phyloP scores from a whole-genome alignment of 805 yeast species.

The Candida chauliodis region DNA sequence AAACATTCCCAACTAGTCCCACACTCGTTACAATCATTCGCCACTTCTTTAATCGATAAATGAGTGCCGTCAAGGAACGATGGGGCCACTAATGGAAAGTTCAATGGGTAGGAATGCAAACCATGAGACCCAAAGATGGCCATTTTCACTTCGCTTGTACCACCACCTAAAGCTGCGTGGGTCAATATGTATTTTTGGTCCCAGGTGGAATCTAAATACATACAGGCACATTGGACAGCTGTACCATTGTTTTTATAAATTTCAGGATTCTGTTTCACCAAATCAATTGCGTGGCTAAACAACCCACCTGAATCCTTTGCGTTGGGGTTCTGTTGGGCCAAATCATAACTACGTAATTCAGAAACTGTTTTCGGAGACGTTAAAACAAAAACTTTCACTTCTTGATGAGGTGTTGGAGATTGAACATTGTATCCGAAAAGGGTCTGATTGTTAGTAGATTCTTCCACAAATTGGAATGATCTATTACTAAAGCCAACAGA shows the following conservation, averaged over 20 bases:
- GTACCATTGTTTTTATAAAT: slow-evolving; percentile 36
- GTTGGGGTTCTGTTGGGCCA: slow-evolving; percentile 80
- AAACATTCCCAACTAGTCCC: slow-evolving; percentile 89
- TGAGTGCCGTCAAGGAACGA: slow-evolving; percentile 70
- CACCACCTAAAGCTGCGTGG: slow-evolving; percentile 96
- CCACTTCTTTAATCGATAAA: slow-evolving; percentile 67
- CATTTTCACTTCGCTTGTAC: slow-evolving; percentile 60
- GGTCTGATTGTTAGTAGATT: slow-evolving; percentile 25
- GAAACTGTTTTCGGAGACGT: slow-evolving; percentile 62
- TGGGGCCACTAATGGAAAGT: slow-evolving; percentile 64
- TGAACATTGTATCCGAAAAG: slow-evolving; percentile 39
- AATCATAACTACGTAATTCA: slow-evolving; percentile 71
- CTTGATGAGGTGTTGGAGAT: slow-evolving; percentile 52
- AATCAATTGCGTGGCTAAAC: slow-evolving; percentile 77
- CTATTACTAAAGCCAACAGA: slow-evolving; percentile 75
- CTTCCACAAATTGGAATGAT: slow-evolving; percentile 71
- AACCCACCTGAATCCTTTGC: slow-evolving; percentile 75
- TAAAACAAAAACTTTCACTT: slow-evolving; percentile 75
- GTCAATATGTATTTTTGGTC: slow-evolving; percentile 64
- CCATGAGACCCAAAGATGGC: slow-evolving; percentile 97
- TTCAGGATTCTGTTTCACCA: slow-evolving; percentile 42
- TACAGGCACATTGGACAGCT: slow-evolving; percentile 77
- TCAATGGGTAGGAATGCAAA: slow-evolving; percentile 87
- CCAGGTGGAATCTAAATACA: slow-evolving; percentile 84
- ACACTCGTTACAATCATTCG: slow-evolving; percentile 83